These are phyloP conservation scores for Sporobolomyces phaffii DNA, from an alignment of 768 basidiomycete species.

Conservation along the genomic window DNA sequence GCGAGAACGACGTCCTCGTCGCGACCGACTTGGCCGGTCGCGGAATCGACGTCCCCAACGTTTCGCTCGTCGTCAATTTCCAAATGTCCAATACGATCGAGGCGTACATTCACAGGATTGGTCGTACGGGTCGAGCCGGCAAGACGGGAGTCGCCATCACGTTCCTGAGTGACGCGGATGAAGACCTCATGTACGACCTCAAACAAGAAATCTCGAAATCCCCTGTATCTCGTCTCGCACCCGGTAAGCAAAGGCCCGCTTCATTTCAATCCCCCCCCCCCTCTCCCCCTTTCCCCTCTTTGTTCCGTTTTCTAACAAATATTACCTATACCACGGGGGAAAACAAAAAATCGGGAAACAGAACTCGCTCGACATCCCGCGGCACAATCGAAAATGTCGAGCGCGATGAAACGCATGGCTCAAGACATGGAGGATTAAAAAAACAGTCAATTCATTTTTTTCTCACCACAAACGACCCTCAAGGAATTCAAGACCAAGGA, in stretches of 20 bases:
- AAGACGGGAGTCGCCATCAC: constrained; percentile 90
- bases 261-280: neutral
- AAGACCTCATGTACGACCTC: constrained; percentile 92
- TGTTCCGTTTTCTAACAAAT: neutral
- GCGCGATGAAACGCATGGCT: constrained; percentile 16
- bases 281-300: neutral
- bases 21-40: constrained; percentile 97
- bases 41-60: constrained; percentile 97
- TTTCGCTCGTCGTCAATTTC: constrained; percentile 91
- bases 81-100: constrained; percentile 97
- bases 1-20: constrained; percentile 80
- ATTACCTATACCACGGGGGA: too few species aligned
- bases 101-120: constrained; percentile 95
- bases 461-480: too few species aligned
- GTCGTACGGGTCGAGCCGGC: constrained; percentile 96
- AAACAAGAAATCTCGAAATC: constrained; percentile 95
- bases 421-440: constrained; percentile 16
- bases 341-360: neutral
- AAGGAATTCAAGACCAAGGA: too few species aligned
- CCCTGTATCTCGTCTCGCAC: constrained; percentile 80
- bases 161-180: constrained; percentile 90
- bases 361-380: constrained; percentile 30
- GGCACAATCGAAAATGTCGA: constrained; percentile 29
- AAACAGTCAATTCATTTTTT: too few species aligned
- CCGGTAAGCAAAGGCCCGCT: too few species aligned